Evolutionary conservation across 75 land plant genomes (phyloP), one percentile per base, ranked within the genome.

Genomic region (Gnetum montanum): DNA sequence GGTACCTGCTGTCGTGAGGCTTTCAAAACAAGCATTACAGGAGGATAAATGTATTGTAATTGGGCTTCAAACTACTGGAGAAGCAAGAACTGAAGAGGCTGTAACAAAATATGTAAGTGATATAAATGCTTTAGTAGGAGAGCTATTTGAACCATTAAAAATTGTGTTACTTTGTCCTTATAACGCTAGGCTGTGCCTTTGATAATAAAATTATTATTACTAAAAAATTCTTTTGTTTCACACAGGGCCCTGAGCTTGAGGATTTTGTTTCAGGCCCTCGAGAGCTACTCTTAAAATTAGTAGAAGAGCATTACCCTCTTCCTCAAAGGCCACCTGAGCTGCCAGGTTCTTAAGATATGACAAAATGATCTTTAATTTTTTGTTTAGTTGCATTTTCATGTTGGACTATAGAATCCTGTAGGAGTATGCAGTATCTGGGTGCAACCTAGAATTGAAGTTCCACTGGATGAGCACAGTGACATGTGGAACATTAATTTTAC

Each of bases 191-290:
- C 22, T 53, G 15, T 53, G 20, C 11, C 11, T 8, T 2, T 3
- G 55, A 20, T 18, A 31, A n/a, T 2, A 34, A n/a, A n/a, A n/a
- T 31, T 18, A 34, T 63, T 19, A 23, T 37, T 43, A 15, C 3
- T 47, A 7, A 34, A 52, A 18, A n/a, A n/a, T n/a, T n/a, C n/a
- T n/a, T n/a, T n/a, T n/a, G n/a, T n/a, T n/a, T n/a, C n/a, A 11
- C 43, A 25, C 66, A 92, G 98, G 98, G 98, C 40, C 46, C 49
- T 52, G 98, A 92, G 49, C 78, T 92, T 41, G 98, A 92, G 73
- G 98, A 92, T 65, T 92, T 92, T 74, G 81, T 92, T 47, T 92
- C 98, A 1, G 98, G 98, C 34, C 98, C 98, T 48, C 75, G 94
- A 36, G 98, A 92, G 52, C 70, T 92, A 31, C 70, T 92, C 62